Conservation (phyloP, 768 basidiomycete species). For the Cystobasidium ongulense region DNA sequence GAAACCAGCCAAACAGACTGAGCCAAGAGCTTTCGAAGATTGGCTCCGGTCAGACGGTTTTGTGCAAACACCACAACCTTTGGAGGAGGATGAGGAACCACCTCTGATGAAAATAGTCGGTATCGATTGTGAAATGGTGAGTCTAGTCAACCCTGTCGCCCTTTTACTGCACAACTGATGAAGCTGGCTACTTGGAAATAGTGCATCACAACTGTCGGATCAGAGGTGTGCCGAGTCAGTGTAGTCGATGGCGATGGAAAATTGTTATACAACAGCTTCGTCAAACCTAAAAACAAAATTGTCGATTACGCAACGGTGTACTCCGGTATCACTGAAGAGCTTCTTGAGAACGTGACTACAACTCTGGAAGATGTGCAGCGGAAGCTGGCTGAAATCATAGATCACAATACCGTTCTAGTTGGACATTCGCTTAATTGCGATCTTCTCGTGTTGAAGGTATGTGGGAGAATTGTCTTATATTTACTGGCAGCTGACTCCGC, state of each 20-base stretch:
- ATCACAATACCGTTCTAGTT: slow-evolving; percentile 61
- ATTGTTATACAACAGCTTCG: slow-evolving; percentile 77
- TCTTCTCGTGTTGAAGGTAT: slow-evolving; percentile 65
- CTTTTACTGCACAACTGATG: not conserved
- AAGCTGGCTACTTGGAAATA: slow-evolving; percentile 43
- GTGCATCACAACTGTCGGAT: slow-evolving; percentile 84
- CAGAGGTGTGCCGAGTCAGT: slow-evolving; percentile 76
- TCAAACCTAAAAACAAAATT: slow-evolving; percentile 76
- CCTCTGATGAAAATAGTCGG: slow-evolving; percentile 55
- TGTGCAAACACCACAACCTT: slow-evolving; percentile 65
- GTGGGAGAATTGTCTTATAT: not conserved
- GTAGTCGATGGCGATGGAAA: slow-evolving; percentile 69
- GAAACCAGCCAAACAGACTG: not conserved
- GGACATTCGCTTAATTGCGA: slow-evolving; percentile 96
- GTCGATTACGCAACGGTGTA: slow-evolving; percentile 90
- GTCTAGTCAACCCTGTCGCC: slow-evolving; percentile 32
- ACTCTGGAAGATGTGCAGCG: slow-evolving; percentile 70
- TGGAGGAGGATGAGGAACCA: slow-evolving; percentile 35
- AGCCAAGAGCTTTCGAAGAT: slow-evolving; percentile 32
- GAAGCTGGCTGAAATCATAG: slow-evolving; percentile 52
- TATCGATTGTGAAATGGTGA: slow-evolving; percentile 94
- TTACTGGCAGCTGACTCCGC: not conserved
- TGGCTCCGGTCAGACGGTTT: slow-evolving; percentile 53
- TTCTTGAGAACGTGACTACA: slow-evolving; percentile 62
- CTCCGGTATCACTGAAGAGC: slow-evolving; percentile 82